A percentile compares a stretch with the other conserved stretches of the same genome.
phyloP scores from a whole-genome alignment of 768 basidiomycete species.

The Boletellus sp. region DNA sequence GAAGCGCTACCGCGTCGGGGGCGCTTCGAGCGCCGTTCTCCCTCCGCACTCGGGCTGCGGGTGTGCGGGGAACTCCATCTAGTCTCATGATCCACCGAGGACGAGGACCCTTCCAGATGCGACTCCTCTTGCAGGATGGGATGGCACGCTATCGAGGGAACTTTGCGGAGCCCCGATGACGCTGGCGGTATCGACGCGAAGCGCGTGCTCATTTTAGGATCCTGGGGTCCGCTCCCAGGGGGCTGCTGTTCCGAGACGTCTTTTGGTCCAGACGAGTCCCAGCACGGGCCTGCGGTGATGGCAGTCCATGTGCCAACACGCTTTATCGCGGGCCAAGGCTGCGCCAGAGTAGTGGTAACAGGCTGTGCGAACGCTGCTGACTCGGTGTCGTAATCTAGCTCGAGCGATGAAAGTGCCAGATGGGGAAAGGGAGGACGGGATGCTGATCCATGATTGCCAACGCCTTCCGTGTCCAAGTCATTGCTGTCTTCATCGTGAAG shows the following conservation, averaged over 20 bases:
- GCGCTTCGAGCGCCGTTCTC: conserved; percentile 30
- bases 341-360: not conserved
- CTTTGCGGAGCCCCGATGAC: conserved; percentile 1
- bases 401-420: conserved; percentile 10
- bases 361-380: conserved; percentile 14
- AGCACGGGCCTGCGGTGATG: conserved; percentile 5
- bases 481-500: conserved; percentile 13
- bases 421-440: conserved; percentile 19
- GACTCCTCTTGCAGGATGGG: not conserved
- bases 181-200: conserved; percentile 9
- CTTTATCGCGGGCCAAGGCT: conserved; percentile 7
- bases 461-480: conserved; percentile 16
- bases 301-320: not conserved
- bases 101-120: conserved; percentile 12
- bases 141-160: conserved; percentile 1
- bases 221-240: conserved; percentile 4
- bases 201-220: conserved; percentile 14
- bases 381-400: conserved; percentile 19
- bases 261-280: not conserved
- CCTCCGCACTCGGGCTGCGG: conserved; percentile 19
- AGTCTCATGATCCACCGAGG: conserved; percentile 3
- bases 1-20: conserved; percentile 14
- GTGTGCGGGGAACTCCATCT: conserved; percentile 8
- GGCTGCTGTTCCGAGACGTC: not conserved
- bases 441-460: conserved; percentile 24